These are phyloP conservation scores for Sporothrix pseudoabietina DNA, from an alignment of 2,329 filamentous ascomycete genomes.

Conservation along the genomic window DNA sequence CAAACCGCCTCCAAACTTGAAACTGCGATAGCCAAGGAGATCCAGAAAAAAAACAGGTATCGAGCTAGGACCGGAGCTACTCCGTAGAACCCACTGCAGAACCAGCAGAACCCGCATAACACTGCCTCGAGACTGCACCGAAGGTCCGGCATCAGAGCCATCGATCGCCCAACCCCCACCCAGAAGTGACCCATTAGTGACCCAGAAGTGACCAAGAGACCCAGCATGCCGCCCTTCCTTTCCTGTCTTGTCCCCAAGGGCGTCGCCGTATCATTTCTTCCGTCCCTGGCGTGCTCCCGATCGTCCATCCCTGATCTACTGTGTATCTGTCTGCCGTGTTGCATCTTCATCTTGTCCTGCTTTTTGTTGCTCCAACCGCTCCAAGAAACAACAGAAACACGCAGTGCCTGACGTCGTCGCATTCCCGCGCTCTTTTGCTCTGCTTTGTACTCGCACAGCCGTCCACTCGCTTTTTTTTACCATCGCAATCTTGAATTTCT, in stretches of 20 bases:
- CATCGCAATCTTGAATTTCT: constrained; percentile 18
- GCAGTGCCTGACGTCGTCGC: not conserved
- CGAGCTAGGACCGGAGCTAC: constrained; percentile 3
- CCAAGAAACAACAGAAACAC: not conserved
- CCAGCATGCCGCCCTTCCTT: not conserved
- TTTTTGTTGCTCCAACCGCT: not conserved
- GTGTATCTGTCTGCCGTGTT: not conserved
- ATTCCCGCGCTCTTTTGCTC: constrained; percentile 8
- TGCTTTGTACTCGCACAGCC: not conserved
- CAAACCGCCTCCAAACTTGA: not conserved
- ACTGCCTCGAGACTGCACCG: not conserved
- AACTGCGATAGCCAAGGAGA: constrained; percentile 18
- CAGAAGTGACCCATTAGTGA: not conserved
- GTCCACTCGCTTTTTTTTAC: constrained; percentile 11
- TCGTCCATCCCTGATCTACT: not conserved
- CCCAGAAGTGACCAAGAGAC: not conserved
- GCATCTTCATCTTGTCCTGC: not conserved
- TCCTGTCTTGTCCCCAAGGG: constrained; percentile 11
- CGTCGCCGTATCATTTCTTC: constrained; percentile 13
- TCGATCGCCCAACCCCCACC: constrained; percentile 2
- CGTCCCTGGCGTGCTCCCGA: constrained; percentile 14
- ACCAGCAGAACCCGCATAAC: not conserved
- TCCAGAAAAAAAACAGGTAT: constrained; percentile 9
- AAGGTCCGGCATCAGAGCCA: not conserved
- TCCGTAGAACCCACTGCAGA: constrained; percentile 18